Conservation (phyloP, 2,329 filamentous ascomycete species). For the Ceratocystis lukuohia region DNA sequence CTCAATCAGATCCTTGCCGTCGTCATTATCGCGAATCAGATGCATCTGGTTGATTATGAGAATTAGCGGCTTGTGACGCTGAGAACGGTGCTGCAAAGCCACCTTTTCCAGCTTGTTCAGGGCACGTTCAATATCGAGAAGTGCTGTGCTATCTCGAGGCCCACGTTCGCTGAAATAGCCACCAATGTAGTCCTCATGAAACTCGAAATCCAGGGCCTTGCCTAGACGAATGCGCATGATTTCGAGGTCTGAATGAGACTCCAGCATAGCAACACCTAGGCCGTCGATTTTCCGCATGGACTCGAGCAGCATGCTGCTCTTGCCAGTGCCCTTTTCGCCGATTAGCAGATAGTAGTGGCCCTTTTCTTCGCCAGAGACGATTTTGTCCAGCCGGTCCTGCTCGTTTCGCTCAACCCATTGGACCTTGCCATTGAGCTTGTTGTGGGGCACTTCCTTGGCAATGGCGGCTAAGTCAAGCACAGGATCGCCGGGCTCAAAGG, state of each 20-base stretch:
- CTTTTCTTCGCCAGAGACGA: slow-evolving; percentile 55
- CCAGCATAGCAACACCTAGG: slow-evolving; percentile 84
- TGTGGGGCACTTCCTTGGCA: slow-evolving; percentile 41
- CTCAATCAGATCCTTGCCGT: slow-evolving; percentile 85
- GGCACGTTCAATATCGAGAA: slow-evolving; percentile 89
- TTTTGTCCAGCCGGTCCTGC: slow-evolving; percentile 67
- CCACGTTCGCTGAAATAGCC: slow-evolving; percentile 90
- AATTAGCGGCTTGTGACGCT: slow-evolving; percentile 57
- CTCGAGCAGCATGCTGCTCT: slow-evolving; percentile 90
- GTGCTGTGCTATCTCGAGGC: slow-evolving; percentile 76
- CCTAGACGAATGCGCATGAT: slow-evolving; percentile 88
- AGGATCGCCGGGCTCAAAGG: slow-evolving; percentile 84
- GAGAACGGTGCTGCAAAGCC: slow-evolving; percentile 55
- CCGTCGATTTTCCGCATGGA: slow-evolving; percentile 89
- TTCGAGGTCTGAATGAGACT: slow-evolving; percentile 87
- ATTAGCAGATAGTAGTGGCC: slow-evolving; percentile 88
- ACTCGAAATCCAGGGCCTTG: slow-evolving; percentile 91
- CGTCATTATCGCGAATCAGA: slow-evolving; percentile 77
- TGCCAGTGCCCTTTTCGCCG: slow-evolving; percentile 91
- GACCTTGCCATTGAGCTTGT: slow-evolving; percentile 26
- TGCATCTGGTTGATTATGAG: slow-evolving; percentile 92
- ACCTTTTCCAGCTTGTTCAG: slow-evolving; percentile 98
- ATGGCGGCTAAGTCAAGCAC: slow-evolving; percentile 67
- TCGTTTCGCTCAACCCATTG: slow-evolving; percentile 79
- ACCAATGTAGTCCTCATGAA: slow-evolving; percentile 94